These are phyloP conservation scores for Calamus simplicifolius DNA, from an alignment of 176 grass and related monocot species.

Conservation along the genomic window DNA sequence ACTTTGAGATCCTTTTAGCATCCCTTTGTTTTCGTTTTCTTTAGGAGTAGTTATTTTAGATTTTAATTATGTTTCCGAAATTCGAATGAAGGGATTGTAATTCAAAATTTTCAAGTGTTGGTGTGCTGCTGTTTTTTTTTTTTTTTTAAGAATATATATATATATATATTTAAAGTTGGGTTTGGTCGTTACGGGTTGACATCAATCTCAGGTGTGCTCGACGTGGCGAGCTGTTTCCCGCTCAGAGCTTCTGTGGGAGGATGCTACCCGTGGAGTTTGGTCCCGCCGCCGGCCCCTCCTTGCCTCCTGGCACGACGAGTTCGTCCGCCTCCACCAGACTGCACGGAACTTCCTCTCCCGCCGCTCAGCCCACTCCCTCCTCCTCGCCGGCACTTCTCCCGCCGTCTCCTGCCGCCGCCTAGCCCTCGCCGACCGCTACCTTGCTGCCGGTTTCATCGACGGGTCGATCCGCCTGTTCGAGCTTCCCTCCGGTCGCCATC, in stretches of 20 bases:
- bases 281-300: not conserved
- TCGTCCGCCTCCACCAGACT: slow-evolving; percentile 23
- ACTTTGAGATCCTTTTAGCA: too few species aligned
- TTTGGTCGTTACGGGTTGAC: too few species aligned
- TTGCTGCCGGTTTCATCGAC: slow-evolving; percentile 28
- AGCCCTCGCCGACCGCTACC: slow-evolving; percentile 14
- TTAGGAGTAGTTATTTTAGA: too few species aligned
- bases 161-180: too few species aligned
- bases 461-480: slow-evolving; percentile 27
- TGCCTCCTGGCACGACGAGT: slow-evolving; percentile 29
- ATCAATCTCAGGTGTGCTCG: slow-evolving; percentile 19
- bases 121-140: too few species aligned
- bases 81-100: too few species aligned
- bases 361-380: slow-evolving; percentile 22
- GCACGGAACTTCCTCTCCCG: slow-evolving; percentile 24
- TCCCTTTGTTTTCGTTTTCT: too few species aligned
- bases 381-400: slow-evolving; percentile 2
- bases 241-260: slow-evolving; percentile 31
- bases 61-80: too few species aligned
- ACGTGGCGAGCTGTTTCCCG: slow-evolving; percentile 22
- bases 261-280: slow-evolving; percentile 21
- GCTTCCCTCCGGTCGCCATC: slow-evolving; percentile 6
- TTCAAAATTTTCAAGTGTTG: too few species aligned
- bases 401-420: slow-evolving; percentile 27
- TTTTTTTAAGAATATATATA: too few species aligned